Evolutionary conservation across 768 basidiomycete genomes (phyloP), one percentile per base, ranked within the genome.

Genomic region (Suillus clintonianus): DNA sequence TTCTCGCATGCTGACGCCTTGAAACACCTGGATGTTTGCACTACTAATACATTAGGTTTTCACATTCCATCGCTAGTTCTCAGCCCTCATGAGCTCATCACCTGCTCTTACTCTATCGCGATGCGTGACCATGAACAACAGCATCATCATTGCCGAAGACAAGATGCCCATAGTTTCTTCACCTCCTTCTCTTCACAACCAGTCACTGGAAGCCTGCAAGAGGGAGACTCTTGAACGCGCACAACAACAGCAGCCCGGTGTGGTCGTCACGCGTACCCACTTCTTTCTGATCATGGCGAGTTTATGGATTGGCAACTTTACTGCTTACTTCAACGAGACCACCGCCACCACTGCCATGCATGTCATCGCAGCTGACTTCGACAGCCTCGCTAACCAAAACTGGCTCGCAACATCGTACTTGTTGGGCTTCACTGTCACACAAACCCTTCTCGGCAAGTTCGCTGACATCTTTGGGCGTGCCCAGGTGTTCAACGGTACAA

Each of bases 331-430:
- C 62, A 77, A 77, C 53, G 76, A 77, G 60, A 77, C 76, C 0
- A 77, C 72, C 14, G 68, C 69, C 11, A 77, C 76, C 0, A 77
- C 76, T 14, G 76, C 77, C 32, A 78, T 78, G 76, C 76, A 77
- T 48, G 64, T 71, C 69, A 77, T 77, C 45, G 65, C 74, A 15
- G 71, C 71, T 19, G 67, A 77, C 32, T 75, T 77, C 41, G 27
- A 64, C 13, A 69, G 66, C 9, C 69, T 77, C 24, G 58, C 76
- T 0, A 76, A 73, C 67, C 76, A 77, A 30, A 77, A 77, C 57
- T 77, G 76, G 76, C 67, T 77, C 39, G 76, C 76, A 3, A 77
- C 76, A 0, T 72, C 76, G 5, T 77, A 77, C 63, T 65, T 77
- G 63, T 61, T 77, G 68, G 76, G 76, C 34, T 77, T 77, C 50